Conservation (phyloP, 805 yeast species). For the Ogataea thermomethanolica region DNA sequence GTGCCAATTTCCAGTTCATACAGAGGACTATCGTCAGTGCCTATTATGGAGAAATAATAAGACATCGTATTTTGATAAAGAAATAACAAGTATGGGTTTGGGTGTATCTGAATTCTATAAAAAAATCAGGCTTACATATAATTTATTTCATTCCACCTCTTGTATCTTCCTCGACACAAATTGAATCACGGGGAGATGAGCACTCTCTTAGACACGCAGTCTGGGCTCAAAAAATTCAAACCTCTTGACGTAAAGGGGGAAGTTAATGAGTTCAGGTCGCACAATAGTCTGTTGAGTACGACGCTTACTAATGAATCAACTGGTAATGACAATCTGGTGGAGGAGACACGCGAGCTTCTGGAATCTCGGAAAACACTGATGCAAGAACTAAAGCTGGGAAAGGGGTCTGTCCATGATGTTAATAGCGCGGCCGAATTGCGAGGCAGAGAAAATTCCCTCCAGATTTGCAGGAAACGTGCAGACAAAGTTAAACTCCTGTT, state of each 20-base stretch:
- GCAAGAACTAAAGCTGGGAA: constrained; percentile 4
- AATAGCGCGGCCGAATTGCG: neutral
- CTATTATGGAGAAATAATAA: constrained; percentile 85
- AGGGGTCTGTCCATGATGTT: neutral
- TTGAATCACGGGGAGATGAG: constrained; percentile 5
- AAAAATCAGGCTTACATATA: neutral
- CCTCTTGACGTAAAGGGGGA: constrained; percentile 4
- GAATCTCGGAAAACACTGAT: constrained; percentile 5
- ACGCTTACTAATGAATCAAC: constrained; percentile 7
- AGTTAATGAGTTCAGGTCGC: constrained; percentile 1
- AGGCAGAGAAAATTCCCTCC: constrained; percentile 25
- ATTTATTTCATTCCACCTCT: too few relatives aligned
- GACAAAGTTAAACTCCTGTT: constrained; percentile 47
- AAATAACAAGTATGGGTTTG: neutral
- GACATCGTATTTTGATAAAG: constrained; percentile 43
- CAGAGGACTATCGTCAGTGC: constrained; percentile 79
- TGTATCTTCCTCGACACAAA: too few relatives aligned
- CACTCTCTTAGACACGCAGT: constrained; percentile 14
- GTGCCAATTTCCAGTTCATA: constrained; percentile 87
- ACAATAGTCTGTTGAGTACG: constrained; percentile 5
- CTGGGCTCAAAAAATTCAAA: constrained; percentile 17
- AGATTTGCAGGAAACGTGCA: constrained; percentile 42
- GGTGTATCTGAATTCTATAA: constrained; percentile 1
- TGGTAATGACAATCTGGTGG: constrained; percentile 4
- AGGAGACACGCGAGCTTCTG: constrained; percentile 7